phyloP scores from a whole-genome alignment of 2,329 filamentous ascomycete species.

The Colletotrichum chlorophyti region DNA sequence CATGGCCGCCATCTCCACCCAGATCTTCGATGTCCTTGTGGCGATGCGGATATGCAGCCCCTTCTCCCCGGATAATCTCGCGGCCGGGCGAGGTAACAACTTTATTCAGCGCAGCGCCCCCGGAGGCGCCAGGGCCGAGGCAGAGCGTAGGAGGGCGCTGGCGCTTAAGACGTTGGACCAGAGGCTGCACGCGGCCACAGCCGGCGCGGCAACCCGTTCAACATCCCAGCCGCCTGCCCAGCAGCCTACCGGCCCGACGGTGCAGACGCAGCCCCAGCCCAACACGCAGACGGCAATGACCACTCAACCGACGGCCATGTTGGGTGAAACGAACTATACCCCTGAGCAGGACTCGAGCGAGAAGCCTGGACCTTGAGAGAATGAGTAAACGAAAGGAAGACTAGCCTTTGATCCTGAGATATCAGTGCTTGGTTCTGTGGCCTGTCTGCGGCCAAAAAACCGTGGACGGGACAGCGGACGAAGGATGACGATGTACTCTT shows the following conservation, averaged over 20 bases:
- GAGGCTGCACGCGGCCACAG: conserved; percentile 83
- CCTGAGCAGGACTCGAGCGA: conserved; percentile 63
- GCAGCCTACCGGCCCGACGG: conserved; percentile 56
- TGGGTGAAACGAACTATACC: conserved; percentile 75
- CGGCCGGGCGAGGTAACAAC: conserved; percentile 71
- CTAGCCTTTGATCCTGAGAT: neutral
- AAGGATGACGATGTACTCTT: conserved; percentile 15
- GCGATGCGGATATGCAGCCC: conserved; percentile 81
- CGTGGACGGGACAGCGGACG: neutral
- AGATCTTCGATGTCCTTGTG: conserved; percentile 78
- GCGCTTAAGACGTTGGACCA: conserved; percentile 93
- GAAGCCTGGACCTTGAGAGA: conserved; percentile 35
- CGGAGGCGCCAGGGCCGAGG: conserved; percentile 83
- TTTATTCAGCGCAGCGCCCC: conserved; percentile 62
- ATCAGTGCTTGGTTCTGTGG: neutral
- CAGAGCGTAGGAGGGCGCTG: conserved; percentile 85
- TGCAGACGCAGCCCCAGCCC: conserved; percentile 63
- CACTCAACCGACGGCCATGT: conserved; percentile 59
- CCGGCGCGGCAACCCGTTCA: conserved; percentile 48
- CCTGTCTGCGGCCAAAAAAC: neutral
- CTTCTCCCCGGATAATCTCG: conserved; percentile 82
- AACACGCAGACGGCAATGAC: conserved; percentile 65
- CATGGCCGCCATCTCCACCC: conserved; percentile 75
- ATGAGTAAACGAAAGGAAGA: conserved; percentile 21
- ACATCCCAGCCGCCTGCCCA: conserved; percentile 46